A percentile compares a stretch with the other conserved stretches of the same genome.
phyloP scores from a whole-genome alignment of 352 stramenopile species.

The Chrysophaeum taylorii region DNA sequence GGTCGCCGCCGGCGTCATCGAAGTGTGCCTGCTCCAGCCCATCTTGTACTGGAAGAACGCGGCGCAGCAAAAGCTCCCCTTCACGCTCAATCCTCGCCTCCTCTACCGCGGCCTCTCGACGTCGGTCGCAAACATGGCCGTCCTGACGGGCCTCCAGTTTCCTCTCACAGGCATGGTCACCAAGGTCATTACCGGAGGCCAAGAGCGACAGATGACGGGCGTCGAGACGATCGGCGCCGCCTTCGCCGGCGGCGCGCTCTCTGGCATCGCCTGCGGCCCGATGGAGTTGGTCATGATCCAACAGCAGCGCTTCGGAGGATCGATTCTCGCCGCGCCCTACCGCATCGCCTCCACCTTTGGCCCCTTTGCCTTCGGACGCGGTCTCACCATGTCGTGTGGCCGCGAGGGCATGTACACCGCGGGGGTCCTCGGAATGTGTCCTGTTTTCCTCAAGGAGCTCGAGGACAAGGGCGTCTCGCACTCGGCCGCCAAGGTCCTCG shows the following conservation, averaged over 20 bases:
- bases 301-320: constrained; percentile 15
- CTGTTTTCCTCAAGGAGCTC: background rate
- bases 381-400: constrained; percentile 9
- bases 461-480: background rate
- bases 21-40: background rate
- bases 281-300: constrained; percentile 20
- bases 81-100: background rate
- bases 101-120: constrained; percentile 15
- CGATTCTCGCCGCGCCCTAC: background rate
- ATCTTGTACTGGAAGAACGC: constrained; percentile 9
- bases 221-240: background rate
- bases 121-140: constrained; percentile 13
- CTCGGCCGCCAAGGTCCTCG: background rate
- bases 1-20: background rate
- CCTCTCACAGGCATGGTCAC: constrained; percentile 7
- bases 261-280: constrained; percentile 11
- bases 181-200: constrained; percentile 4
- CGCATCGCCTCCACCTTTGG: background rate
- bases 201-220: background rate
- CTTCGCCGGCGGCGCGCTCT: constrained; percentile 8
- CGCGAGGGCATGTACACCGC: constrained; percentile 16
- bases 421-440: constrained; percentile 9
- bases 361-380: background rate
- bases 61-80: background rate
- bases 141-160: constrained; percentile 12